phyloP scores from a whole-genome alignment of 2,329 filamentous ascomycete species.

The Xylariaceae sp. region DNA sequence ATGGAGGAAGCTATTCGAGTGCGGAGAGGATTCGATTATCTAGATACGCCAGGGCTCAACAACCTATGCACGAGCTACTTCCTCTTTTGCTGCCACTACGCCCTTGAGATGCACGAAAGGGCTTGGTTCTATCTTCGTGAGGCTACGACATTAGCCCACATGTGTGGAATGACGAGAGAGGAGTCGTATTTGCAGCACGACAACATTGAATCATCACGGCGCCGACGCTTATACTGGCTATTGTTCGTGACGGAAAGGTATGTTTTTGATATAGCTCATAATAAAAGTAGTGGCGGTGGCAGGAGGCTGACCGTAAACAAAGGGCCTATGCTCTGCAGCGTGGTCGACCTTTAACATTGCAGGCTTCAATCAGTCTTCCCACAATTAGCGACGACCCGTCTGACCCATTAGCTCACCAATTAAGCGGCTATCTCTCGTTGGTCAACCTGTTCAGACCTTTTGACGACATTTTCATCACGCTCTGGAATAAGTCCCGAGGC shows the following conservation, averaged over 20 bases:
- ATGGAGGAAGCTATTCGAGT: slow-evolving; percentile 64
- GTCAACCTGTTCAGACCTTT: slow-evolving; percentile 61
- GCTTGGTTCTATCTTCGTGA: slow-evolving; percentile 78
- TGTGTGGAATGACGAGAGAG: slow-evolving; percentile 57
- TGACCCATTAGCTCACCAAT: slow-evolving; percentile 48
- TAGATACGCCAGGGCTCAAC: slow-evolving; percentile 51
- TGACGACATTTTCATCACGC: slow-evolving; percentile 56
- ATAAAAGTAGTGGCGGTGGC: background rate
- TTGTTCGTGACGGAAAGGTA: slow-evolving; percentile 67
- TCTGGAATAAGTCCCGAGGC: slow-evolving; percentile 61
- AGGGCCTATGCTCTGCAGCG: slow-evolving; percentile 67
- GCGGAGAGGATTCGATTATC: slow-evolving; percentile 57
- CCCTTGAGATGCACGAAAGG: slow-evolving; percentile 65
- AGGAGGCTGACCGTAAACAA: slow-evolving; percentile 16
- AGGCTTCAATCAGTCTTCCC: slow-evolving; percentile 63
- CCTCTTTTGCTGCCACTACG: slow-evolving; percentile 67
- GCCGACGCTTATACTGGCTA: slow-evolving; percentile 67
- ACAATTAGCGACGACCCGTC: slow-evolving; percentile 55
- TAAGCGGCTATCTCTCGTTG: slow-evolving; percentile 54
- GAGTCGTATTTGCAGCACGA: slow-evolving; percentile 57
- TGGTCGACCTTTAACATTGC: slow-evolving; percentile 63
- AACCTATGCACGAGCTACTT: slow-evolving; percentile 72
- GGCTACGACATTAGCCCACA: slow-evolving; percentile 63
- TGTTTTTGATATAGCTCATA: slow-evolving; percentile 16
- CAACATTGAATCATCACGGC: slow-evolving; percentile 54